Base-by-base conservation (phyloP, 805 yeast species). In the Ogataea haglerorum region DNA sequence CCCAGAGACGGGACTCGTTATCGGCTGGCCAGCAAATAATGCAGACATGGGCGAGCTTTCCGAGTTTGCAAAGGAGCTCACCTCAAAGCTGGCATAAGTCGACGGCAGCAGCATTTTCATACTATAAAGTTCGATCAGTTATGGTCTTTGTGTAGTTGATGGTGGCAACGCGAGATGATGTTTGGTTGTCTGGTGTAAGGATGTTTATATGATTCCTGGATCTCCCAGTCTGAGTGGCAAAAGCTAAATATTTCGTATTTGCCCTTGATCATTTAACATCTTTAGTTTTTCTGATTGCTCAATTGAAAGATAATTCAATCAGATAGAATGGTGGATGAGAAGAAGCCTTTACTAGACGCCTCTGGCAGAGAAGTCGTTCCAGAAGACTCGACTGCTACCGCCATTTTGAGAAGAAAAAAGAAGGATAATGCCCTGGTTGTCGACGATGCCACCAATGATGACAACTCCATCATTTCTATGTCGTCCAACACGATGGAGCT, bases 381-480 rank as follows among this genome's bases (percentile, higher is more conserved):
- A 14, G 69, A 65, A 42, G 70, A 65, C 47, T 52, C 61, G 5
- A 88, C 96, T 39, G 99, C 99, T 51, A 93, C 98, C 41, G 99
- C 99, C 33, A 93, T 93, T 60, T 73, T 93, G 59, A 85, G 96
- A 72, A 80, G 91, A 70, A 93, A 93, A 82, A 91, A 93, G 93
- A 91, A 91, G 77, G 96, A 85, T 61, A 93, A 93, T 65, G 71
- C 95, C 38, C 72, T 93, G 54, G 70, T 93, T 49, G 98, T 93
- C 38, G 99, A 93, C 61, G 99, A 93, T 68, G 98, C 99, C 50
- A 80, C 83, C 57, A 88, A 86, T 57, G 99, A 93, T 65, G 99
- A 93, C 66, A 93, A 93, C 69, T 89, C 98, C 21, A 95, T 91
- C 50, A 86, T 93, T 63, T 85, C 97, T 37, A 86, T 93, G 83